Conservation (phyloP, 2,329 filamentous ascomycete species). For the Aspergillus unguis region DNA sequence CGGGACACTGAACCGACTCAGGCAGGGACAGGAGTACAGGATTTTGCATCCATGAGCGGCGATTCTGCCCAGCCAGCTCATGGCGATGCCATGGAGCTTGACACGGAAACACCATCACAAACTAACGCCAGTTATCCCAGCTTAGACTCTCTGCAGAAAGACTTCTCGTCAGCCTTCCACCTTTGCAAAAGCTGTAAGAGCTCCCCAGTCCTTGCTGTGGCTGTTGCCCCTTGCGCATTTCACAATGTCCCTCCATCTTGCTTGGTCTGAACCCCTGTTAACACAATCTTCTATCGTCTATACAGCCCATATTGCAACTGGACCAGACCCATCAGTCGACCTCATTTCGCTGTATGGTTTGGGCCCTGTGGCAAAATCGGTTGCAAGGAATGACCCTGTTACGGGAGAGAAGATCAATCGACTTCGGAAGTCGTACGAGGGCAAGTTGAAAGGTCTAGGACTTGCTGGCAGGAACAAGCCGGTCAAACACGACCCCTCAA, state of each 20-base stretch:
- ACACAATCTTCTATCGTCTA: constrained; percentile 33
- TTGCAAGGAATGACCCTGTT: constrained; percentile 57
- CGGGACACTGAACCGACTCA: constrained; percentile 22
- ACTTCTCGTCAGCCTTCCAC: constrained; percentile 48
- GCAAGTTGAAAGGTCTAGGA: constrained; percentile 47
- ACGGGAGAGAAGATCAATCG: constrained; percentile 66
- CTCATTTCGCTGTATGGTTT: constrained; percentile 59
- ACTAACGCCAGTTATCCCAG: constrained; percentile 28
- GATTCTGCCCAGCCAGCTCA: constrained; percentile 16
- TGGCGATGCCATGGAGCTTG: constrained; percentile 41
- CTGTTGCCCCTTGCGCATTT: constrained; percentile 23
- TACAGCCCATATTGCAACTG: constrained; percentile 48
- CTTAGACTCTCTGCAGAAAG: constrained; percentile 44
- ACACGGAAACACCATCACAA: constrained; percentile 25
- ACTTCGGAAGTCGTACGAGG: constrained; percentile 55
- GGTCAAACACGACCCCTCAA: constrained; percentile 42
- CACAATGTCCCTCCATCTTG: constrained; percentile 26
- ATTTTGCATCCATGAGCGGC: constrained; percentile 23
- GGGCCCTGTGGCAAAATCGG: constrained; percentile 54
- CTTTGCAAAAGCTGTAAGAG: constrained; percentile 51
- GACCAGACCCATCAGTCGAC: constrained; percentile 57
- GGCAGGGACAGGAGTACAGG: constrained; percentile 18
- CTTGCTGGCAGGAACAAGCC: constrained; percentile 49
- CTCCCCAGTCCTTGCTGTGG: constrained; percentile 38
- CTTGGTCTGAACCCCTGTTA: constrained; percentile 39